Base-by-base conservation (phyloP, 345 rosid species). In the Limnanthes douglasii region DNA sequence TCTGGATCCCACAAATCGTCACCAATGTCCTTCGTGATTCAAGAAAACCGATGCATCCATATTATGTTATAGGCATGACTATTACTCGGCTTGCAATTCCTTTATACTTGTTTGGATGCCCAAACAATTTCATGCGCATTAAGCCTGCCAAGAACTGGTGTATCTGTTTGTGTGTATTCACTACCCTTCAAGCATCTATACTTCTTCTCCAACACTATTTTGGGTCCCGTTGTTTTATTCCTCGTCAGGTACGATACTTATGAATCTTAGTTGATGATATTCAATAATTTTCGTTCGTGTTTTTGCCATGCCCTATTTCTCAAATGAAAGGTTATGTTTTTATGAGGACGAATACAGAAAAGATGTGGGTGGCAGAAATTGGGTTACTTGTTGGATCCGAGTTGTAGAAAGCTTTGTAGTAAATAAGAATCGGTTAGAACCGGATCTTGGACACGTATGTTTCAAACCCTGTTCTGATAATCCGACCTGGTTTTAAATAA, bases 191-290 rank as follows among this genome's bases (percentile, higher is more conserved):
- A 65, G 85, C 95, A 16, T 72, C 78, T 17, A 34, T 80, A 54
- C 98, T 84, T 51, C 78, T 90, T 43, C 85, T 84, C 48, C 98
- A 90, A 66, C 84, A 84, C 53, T 90, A 80, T 62, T 72, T 80
- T 15, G 98, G 98, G 39, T 80, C 98, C 15, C 72, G 98, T 24
- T 90, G 95, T 72, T 84, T 90, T 65, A 69, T 90, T 54, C 94
- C 98, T 50, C 84, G 60, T 22, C 86, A 84, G 98, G 98, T 90
- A 35, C 47, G 70, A 46, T 55, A 1, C n/a, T n/a, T n/a, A n/a
- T n/a, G n/a, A n/a, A n/a, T n/a, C n/a, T n/a, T n/a, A n/a, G n/a
- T n/a, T n/a, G n/a, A n/a, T n/a, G n/a, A n/a, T n/a, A n/a, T n/a
- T n/a, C n/a, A 19, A 12, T 22, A n/a, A 17, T 21, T 31, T 29